Evolutionary conservation across 1,284 basidiomycete species (phyloP).

Genomic region (Pyrrhoderma lamaoense): DNA sequence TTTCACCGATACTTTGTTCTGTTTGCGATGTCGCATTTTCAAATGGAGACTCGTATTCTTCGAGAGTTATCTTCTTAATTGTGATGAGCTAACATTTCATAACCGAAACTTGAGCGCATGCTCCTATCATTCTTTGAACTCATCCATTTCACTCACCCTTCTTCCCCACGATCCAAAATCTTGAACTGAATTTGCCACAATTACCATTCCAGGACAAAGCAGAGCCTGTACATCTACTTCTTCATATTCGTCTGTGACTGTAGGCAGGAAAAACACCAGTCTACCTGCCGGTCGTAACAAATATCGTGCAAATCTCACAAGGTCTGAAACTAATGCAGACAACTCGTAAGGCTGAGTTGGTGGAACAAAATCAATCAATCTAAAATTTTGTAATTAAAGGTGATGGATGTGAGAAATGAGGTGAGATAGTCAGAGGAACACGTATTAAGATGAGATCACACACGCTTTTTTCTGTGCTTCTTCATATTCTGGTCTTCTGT

Average conservation of each 20-base stretch:
- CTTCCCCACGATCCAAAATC: slow-evolving; percentile 96
- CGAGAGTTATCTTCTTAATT: slow-evolving; percentile 62
- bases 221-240: slow-evolving; percentile 73
- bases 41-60: slow-evolving; percentile 49
- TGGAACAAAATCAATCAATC: slow-evolving; percentile 68
- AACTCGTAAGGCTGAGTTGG: slow-evolving; percentile 92
- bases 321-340: slow-evolving; percentile 75
- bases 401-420: not conserved
- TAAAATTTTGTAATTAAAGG: slow-evolving; percentile 27
- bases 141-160: slow-evolving; percentile 48
- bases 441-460: slow-evolving; percentile 19
- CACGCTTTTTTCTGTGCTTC: slow-evolving; percentile 35
- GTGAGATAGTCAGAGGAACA: slow-evolving; percentile 6
- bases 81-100: slow-evolving; percentile 66
- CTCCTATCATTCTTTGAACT: slow-evolving; percentile 6
- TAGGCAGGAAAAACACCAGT: slow-evolving; percentile 93
- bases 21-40: slow-evolving; percentile 24
- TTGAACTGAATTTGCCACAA: slow-evolving; percentile 86
- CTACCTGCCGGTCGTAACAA: slow-evolving; percentile 82
- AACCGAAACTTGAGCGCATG: not conserved
- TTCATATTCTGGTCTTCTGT: slow-evolving; percentile 27
- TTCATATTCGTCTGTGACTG: slow-evolving; percentile 84
- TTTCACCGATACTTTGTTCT: slow-evolving; percentile 24
- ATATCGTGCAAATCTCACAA: slow-evolving; percentile 78
- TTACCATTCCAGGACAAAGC: slow-evolving; percentile 79